phyloP scores from a whole-genome alignment of 2,329 filamentous ascomycete genomes.

The Aspergillus hortae region DNA sequence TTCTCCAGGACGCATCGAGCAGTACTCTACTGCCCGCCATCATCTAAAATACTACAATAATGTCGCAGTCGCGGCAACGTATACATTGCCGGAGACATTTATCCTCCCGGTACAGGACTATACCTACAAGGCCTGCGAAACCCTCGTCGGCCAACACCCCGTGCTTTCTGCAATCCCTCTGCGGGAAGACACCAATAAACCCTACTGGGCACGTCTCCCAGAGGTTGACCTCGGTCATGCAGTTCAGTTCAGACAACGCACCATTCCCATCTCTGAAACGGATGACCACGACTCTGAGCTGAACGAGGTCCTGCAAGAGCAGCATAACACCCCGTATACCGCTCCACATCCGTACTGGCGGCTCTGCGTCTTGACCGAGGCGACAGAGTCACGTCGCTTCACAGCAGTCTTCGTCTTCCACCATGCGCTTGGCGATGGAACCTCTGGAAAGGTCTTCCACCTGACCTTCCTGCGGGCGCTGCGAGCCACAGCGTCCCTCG shows the following conservation, averaged over 20 bases:
- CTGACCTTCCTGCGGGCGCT: slow-evolving; percentile 39
- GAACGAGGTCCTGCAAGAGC: slow-evolving; percentile 36
- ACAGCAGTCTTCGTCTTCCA: slow-evolving; percentile 47
- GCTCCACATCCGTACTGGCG: slow-evolving; percentile 43
- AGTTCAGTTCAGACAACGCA: slow-evolving; percentile 33
- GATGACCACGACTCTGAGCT: slow-evolving; percentile 38
- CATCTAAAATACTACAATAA: slow-evolving; percentile 44
- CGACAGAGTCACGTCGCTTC: slow-evolving; percentile 28
- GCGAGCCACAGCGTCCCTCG: slow-evolving; percentile 10
- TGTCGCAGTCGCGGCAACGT: slow-evolving; percentile 39
- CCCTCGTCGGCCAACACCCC: slow-evolving; percentile 39
- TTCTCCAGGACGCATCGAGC: slow-evolving; percentile 40
- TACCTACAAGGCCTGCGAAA: slow-evolving; percentile 35
- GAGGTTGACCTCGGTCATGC: slow-evolving; percentile 39
- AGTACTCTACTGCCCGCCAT: slow-evolving; percentile 43
- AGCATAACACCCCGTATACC: slow-evolving; percentile 42
- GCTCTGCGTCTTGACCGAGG: slow-evolving; percentile 36
- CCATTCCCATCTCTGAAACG: slow-evolving; percentile 6
- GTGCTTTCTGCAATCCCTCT: slow-evolving; percentile 43
- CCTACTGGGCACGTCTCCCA: slow-evolving; percentile 45
- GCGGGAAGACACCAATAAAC: slow-evolving; percentile 36
- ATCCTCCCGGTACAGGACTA: slow-evolving; percentile 24
- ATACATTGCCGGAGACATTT: slow-evolving; percentile 26
- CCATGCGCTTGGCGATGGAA: slow-evolving; percentile 48
- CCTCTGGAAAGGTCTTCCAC: slow-evolving; percentile 46